Base-by-base conservation (phyloP, 176 grass and related monocot genomes). In the Tillandsia leiboldiana region DNA sequence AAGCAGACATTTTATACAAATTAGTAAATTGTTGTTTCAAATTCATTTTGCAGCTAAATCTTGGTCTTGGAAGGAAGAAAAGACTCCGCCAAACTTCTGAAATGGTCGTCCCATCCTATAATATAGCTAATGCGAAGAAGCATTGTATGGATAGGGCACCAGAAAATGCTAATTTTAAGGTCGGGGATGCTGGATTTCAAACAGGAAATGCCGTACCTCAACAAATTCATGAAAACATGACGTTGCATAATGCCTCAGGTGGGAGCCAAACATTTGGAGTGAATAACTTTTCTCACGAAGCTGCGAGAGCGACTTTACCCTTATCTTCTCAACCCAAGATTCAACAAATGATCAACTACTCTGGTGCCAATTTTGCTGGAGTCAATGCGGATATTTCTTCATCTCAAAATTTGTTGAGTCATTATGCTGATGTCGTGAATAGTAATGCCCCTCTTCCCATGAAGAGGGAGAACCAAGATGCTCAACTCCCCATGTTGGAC, bases 381-480 rank as follows among this genome's bases (percentile, higher is more conserved):
- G 70, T 78, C 48, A 85, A 70, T 83, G 57, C 85, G 50, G 83
- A 68, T 26, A 87, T 84, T 83, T 76, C 89, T 1, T 83, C 85
- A 69, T 80, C 82, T 75, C 89, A 85, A 56, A 85, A 75, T 67
- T 54, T 92, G 79, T 80, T 85, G 56, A 65, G 62, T 78, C 88
- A 79, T 78, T 85, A 73, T 80, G 63, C 87, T 50, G 64, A 67
- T 50, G 51, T 50, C 1, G 3, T 79, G 26, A 29, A 51, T 49
- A 67, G 49, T 66, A 95, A 87, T 74, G 62, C 86, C 28, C 86
- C 81, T 82, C 66, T 86, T 64, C 72, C 81, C 67, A 74, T 80
- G 74, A 99, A 99, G 84, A 86, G 84, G 70, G 94, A 99, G 70
- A 85, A 84, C 56, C 77, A 83, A 85, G 87, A 99, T 74, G 78